Percentiles rank a stretch among this genome's conserved stretches.
These are phyloP conservation scores for Curvularia hawaiiensis DNA, from an alignment of 2,329 filamentous ascomycete species.

Conservation along the genomic window DNA sequence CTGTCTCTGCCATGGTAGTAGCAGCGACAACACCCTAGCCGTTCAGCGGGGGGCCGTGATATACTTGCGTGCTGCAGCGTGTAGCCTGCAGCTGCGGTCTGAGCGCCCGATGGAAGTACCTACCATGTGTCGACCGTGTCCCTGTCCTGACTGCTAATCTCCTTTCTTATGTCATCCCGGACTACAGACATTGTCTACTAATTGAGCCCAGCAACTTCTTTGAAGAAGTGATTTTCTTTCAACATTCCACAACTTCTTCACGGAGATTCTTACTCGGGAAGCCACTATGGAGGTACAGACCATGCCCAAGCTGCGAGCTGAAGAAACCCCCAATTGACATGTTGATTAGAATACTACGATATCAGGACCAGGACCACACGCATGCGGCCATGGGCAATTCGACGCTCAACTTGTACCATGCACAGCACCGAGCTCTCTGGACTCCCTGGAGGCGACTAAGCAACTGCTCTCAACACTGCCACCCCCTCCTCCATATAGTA, in stretches of 20 bases:
- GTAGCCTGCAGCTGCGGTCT: conserved; percentile 10
- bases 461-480: conserved; percentile 6
- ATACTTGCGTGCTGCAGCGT: conserved; percentile 6
- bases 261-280: neutral
- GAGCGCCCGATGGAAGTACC: conserved; percentile 11
- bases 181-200: conserved; percentile 8
- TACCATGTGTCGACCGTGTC: conserved; percentile 10
- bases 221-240: neutral
- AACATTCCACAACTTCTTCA: neutral
- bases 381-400: conserved; percentile 5
- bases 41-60: conserved; percentile 8
- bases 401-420: neutral
- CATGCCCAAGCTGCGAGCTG: neutral
- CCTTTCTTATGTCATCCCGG: conserved; percentile 8
- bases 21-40: conserved; percentile 12
- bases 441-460: conserved; percentile 5
- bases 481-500: conserved; percentile 8
- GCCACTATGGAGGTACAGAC: conserved; percentile 13
- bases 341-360: conserved; percentile 7
- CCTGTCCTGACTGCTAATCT: conserved; percentile 10
- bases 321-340: neutral
- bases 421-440: conserved; percentile 5
- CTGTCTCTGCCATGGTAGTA: conserved; percentile 1
- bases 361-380: neutral
- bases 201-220: conserved; percentile 1